Evolutionary conservation across 2,329 filamentous ascomycete genomes (phyloP), one percentile per base, ranked within the genome.

Genomic region (Fonsecaea pugnacius): DNA sequence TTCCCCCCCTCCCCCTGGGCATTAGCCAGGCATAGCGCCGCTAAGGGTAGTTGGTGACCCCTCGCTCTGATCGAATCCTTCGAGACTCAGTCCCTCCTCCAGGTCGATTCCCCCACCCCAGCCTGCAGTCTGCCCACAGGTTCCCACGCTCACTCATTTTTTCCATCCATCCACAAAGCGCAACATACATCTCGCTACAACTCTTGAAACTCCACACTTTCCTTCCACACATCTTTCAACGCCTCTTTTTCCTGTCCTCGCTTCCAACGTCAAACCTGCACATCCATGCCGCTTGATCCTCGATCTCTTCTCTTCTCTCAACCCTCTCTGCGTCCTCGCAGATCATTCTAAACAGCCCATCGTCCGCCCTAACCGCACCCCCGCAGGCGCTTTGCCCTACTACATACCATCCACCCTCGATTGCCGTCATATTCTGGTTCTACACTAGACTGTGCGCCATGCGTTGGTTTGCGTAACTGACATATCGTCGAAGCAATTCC

Each of bases 31-130:
- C 40, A 40, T 58, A 58, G 55, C 40, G 55, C 55, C 38, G 55
- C 30, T 43, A 48, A 58, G 55, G 55, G 40, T 48, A 32, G 30
- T 35, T 30, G 55, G 38, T 48, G 32, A 35, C 53, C 53, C 53
- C 30, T 18, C 43, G 48, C 57, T 24, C 16, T 40, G 57, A 59
- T 59, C 57, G 32, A 48, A 48, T 48, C 43, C 43, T 48, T 48
- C 43, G 43, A 48, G 43, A 48, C 43, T 48, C 43, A 12, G 30
- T 33, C 57, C 32, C 40, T 59, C 57, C 57, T 59, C 57, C 57
- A 59, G 57, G 57, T 59, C 50, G 43, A 24, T 24, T 59, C 57
- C 57, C 57, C 57, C 57, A 59, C 57, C 52, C 57, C 38, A 24
- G 18, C 21, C 43, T 48, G 21, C 43, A 24, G 57, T 43, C 10